A percentile compares a stretch with the other conserved stretches of the same genome.
These are phyloP conservation scores for Scenedesmus sp. DNA, from an alignment of 163 green algal species.

Conservation along the genomic window DNA sequence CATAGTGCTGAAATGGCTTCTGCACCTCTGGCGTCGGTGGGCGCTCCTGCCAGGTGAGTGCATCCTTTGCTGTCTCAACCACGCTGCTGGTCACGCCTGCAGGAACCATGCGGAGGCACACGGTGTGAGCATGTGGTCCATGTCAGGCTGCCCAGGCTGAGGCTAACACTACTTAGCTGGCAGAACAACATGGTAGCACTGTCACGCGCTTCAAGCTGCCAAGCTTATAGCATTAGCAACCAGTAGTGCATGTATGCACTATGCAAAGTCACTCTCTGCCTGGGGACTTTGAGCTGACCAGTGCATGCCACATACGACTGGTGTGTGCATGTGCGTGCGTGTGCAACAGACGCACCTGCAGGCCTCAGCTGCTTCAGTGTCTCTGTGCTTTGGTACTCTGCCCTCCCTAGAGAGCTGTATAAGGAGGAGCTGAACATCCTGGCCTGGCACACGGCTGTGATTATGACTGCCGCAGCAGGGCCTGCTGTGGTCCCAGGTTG, in stretches of 20 bases:
- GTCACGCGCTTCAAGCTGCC: too few relatives aligned
- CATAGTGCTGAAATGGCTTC: slow-evolving; percentile 76
- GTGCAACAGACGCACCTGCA: not conserved
- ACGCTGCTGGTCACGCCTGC: not conserved
- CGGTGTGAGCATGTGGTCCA: too few relatives aligned
- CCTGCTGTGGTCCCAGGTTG: not conserved
- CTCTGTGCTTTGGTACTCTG: not conserved
- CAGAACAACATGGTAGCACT: not conserved
- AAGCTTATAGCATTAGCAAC: too few relatives aligned
- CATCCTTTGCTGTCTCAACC: slow-evolving; percentile 60
- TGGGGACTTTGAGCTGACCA: not conserved
- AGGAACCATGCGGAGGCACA: not conserved
- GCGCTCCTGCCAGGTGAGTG: slow-evolving; percentile 61
- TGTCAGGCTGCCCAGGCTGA: not conserved
- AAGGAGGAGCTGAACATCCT: not conserved
- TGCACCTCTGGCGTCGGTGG: slow-evolving; percentile 67
- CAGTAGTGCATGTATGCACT: too few relatives aligned
- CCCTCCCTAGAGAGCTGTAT: not conserved
- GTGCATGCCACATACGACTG: not conserved
- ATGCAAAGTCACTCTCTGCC: too few relatives aligned
- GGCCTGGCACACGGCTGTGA: not conserved
- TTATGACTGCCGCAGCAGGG: not conserved
- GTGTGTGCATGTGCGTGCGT: not conserved
- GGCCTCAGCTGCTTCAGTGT: not conserved
- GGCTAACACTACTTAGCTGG: not conserved